A percentile compares a stretch with the other conserved stretches of the same genome.
These are phyloP conservation scores for Leishmania mexicana DNA, from an alignment of 208 protist species.

Conservation along the genomic window DNA sequence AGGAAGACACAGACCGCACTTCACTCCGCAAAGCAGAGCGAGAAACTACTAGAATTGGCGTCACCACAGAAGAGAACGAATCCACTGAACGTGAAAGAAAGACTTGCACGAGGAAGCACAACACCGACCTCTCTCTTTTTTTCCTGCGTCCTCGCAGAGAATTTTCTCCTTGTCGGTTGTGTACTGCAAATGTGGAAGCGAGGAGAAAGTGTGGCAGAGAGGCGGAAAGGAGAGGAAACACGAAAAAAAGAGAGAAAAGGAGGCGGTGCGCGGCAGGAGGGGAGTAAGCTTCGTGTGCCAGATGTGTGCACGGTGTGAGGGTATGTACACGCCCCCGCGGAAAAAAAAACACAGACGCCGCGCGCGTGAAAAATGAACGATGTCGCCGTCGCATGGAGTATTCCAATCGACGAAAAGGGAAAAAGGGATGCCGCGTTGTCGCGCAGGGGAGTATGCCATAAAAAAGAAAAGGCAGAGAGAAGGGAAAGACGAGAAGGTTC, in stretches of 20 bases:
- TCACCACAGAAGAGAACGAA: neutral
- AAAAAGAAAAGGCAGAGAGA: neutral
- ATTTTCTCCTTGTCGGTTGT: neutral
- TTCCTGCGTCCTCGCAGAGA: neutral
- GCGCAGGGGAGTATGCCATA: neutral
- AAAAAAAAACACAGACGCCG: no score
- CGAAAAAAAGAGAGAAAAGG: neutral
- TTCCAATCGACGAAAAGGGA: neutral
- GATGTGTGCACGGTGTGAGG: no score
- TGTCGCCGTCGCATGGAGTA: neutral
- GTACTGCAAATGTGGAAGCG: neutral
- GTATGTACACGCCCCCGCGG: neutral
- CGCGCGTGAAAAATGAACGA: neutral
- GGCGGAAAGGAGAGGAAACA: neutral
- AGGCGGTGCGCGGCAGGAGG: neutral
- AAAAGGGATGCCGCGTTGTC: neutral
- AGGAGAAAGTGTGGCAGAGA: neutral
- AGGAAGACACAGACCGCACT: neutral
- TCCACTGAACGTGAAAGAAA: neutral
- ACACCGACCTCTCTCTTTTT: neutral
- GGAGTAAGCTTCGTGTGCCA: neutral
- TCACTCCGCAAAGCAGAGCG: neutral
- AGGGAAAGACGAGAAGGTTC: neutral
- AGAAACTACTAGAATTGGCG: neutral
- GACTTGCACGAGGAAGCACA: neutral